A percentile compares a stretch with the other conserved stretches of the same genome.
These are phyloP conservation scores for Sideroxylon spinosum DNA, from an alignment of 179 eudicot genomes.

Conservation along the genomic window DNA sequence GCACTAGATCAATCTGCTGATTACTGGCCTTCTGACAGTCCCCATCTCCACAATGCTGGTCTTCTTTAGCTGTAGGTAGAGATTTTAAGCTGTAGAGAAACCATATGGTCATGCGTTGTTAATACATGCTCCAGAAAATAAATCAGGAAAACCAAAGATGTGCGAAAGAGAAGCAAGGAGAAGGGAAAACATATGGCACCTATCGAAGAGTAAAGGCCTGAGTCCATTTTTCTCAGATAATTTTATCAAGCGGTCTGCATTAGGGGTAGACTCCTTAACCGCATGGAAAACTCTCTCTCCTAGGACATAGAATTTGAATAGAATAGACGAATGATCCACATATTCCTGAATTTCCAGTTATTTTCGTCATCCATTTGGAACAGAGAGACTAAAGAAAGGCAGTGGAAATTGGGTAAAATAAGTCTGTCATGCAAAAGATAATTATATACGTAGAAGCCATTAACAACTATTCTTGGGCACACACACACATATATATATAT, in stretches of 20 bases:
- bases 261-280: conserved; percentile 76
- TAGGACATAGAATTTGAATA: conserved; percentile 84
- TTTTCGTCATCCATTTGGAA: conserved; percentile 15
- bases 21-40: conserved; percentile 20
- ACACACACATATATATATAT: background rate
- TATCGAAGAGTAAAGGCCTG: conserved; percentile 74
- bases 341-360: conserved; percentile 64
- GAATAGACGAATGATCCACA: conserved; percentile 72
- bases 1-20: conserved; percentile 50
- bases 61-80: conserved; percentile 57
- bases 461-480: conserved; percentile 6
- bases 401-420: background rate
- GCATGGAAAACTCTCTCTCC: conserved; percentile 70
- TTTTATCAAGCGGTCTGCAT: conserved; percentile 51
- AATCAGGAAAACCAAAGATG: background rate
- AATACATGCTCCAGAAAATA: background rate
- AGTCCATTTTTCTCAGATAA: conserved; percentile 43
- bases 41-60: conserved; percentile 27
- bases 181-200: conserved; percentile 34
- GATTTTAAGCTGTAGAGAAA: conserved; percentile 68
- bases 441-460: background rate
- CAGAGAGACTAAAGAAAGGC: conserved; percentile 13
- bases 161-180: background rate
- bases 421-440: conserved; percentile 8
- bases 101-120: background rate